Conservation (phyloP, 1,284 basidiomycete genomes). For the Gomphus bonarii region DNA sequence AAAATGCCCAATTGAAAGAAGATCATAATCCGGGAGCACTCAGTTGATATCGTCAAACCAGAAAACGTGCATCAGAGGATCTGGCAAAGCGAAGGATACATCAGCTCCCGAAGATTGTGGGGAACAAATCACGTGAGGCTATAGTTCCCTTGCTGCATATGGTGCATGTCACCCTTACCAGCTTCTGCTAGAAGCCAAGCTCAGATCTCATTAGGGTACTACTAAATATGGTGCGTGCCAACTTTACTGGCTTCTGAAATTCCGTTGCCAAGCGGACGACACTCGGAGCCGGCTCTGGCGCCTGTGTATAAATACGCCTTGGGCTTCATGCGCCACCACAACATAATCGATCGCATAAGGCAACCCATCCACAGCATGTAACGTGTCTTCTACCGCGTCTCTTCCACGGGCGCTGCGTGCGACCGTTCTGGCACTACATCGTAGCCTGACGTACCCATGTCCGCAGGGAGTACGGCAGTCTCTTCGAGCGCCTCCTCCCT, state of each 20-base stretch:
- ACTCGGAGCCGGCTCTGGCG: no score
- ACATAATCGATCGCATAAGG: background rate
- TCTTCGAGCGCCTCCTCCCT: slow-evolving; percentile 46
- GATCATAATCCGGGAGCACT: no score
- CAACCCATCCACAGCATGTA: background rate
- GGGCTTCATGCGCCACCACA: background rate
- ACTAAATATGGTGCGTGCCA: slow-evolving; percentile 18
- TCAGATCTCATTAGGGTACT: slow-evolving; percentile 14
- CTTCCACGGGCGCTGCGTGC: background rate
- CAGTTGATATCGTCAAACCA: no score
- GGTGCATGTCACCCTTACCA: no score
- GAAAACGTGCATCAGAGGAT: no score
- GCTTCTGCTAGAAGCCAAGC: no score
- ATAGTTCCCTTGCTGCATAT: background rate
- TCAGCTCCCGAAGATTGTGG: no score
- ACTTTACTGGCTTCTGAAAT: slow-evolving; percentile 10
- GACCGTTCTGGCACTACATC: slow-evolving; percentile 16
- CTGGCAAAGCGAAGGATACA: no score
- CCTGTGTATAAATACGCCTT: no score
- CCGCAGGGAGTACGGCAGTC: slow-evolving; percentile 63
- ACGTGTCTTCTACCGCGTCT: background rate
- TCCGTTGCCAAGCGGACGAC: background rate
- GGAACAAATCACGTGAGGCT: no score
- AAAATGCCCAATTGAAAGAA: no score
- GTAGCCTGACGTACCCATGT: slow-evolving; percentile 17